Evolutionary conservation across 768 basidiomycete species (phyloP), one percentile per base, ranked within the genome.

Genomic region (Naganishia antarctica): DNA sequence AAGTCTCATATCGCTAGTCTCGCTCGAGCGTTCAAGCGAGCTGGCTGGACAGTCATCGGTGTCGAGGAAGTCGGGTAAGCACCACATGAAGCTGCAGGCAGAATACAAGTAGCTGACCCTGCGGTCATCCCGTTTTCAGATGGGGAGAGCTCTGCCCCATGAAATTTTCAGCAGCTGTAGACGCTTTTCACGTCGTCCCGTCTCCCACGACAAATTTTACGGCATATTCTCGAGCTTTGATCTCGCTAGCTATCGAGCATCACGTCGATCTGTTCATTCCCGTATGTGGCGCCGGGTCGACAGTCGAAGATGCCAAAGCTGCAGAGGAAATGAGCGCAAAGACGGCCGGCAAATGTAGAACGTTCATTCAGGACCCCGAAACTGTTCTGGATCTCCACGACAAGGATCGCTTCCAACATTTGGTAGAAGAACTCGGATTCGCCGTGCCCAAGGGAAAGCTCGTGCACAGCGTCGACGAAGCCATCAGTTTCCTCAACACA

Each of bases 381-480:
- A 72, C 74, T 7, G 74, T 72, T 66, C 62, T 76, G 18, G 76
- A 63, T 18, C 44, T 63, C 13, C 62, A 77, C 61, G 74, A 77
- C 49, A 78, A 78, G 65, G 76, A 77, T 61, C 32, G 70, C 25
- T 78, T 78, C 61, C 74, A 75, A 64, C 64, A 65, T 0, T 63
- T 78, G 15, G 71, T 75, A 25, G 69, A 69, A 18, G 59, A 61
- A 44, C 69, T 78, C 21, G 76, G 72, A 1, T 53, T 78, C 28
- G 34, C 58, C 1, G 69, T 67, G 11, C 77, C 77, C 7, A 51
- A 44, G 2, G 74, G 75, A 15, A 63, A 69, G 29, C 69, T 72
- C 62, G 70, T 78, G 21, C 32, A 46, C 1, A 65, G 66, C 23
- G 70, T 74, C 0, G 45, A 73, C 4, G 69, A 75, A 44, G 76